Evolutionary conservation across 164 flowering plant species (phyloP), one percentile per base, ranked within the genome.

Genomic region (Vitis rotundifolia): DNA sequence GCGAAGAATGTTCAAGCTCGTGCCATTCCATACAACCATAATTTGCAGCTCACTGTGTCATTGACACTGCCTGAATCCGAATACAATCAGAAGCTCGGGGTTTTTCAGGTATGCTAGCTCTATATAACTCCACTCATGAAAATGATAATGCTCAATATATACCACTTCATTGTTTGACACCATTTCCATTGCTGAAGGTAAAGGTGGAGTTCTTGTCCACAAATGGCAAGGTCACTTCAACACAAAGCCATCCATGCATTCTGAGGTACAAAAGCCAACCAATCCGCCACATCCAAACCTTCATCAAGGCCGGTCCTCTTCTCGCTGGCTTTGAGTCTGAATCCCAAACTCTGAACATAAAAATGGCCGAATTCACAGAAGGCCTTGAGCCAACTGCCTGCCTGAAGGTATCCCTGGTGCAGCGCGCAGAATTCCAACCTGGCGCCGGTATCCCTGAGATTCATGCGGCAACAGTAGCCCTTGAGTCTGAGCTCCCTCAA

Each of bases 371-470:
- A 2, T 79, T 80, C 61, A 70, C 62, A 0, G 91, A 85, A 79
- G 84, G 83, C 54, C 59, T 51, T 8, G 79, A 70, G 2, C 88
- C 93, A 44, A 85, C 93, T 9, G 70, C 89, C 6, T 86, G 82
- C 77, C 66, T 92, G 60, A 87, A 70, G 73, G 89, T 92, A 29
- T 56, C 71, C 12, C 75, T 92, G 19, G 89, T 89, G 61, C 93
- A 80, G 49, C 81, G 93, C 49, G 92, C 95, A 59, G 89, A 87
- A 64, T 86, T 68, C 72, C 59, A 53, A 15, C 68, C 79, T 13
- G 89, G 87, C 11, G 86, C 81, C 44, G 93, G 95, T 18, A 78
- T 87, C 60, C 95, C 95, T 16, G 90, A 90, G 77, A 76, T 90
- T 3, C 89, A 92, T 75, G 64, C 66, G 15, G 93, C 91, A 19